Base-by-base conservation (phyloP, 192 early-diverging fungal genomes). In the Coemansia sp. region DNA sequence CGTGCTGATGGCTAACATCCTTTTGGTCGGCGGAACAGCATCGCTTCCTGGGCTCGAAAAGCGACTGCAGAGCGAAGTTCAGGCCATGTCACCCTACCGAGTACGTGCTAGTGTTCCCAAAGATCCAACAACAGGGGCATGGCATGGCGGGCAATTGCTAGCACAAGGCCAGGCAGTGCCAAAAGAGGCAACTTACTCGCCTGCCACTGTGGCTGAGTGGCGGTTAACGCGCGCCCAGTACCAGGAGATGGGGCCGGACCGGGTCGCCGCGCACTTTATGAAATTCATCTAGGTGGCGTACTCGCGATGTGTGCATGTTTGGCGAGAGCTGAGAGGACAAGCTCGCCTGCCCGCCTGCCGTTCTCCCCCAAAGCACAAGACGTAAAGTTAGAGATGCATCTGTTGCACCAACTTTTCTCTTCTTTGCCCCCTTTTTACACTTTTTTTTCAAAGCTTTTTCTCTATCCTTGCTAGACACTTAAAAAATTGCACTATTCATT, bases 51-150 rank as follows among this genome's bases (percentile, higher is more conserved):
- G 94, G 67, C 89, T 98, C 70, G 88, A 86, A 34, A 90, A 95
- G 69, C 90, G 95, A 67, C 89, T 98, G 87, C 93, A 95, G 71
- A 88, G 90, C 77, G 96, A 98, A 82, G 89, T 98, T 75, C 92
- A 94, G 50, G 89, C 94, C 48, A 78, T 95, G 72, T 93, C 92
- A 39, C 91, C 95, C 28, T 65, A 62, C 13, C 65, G 42, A 2
- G 65, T 81, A 3, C 1, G n/a, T 3, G 36, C 62, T 10, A 43
- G 38, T 9, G 26, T 48, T 34, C 51, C 42, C 0, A 37, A 62
- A 3, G 60, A 56, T 4, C 72, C 78, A 8, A 35, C 28, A 16
- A 11, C 23, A 9, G 61, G 63, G 35, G 78, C 78, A 5, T 81
- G 72, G 73, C 65, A 42, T 4, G 67, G 69, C 55, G 69, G 63